Evolutionary conservation across 331 rosid genomes (phyloP).

Genomic region (Malus hybrid): DNA sequence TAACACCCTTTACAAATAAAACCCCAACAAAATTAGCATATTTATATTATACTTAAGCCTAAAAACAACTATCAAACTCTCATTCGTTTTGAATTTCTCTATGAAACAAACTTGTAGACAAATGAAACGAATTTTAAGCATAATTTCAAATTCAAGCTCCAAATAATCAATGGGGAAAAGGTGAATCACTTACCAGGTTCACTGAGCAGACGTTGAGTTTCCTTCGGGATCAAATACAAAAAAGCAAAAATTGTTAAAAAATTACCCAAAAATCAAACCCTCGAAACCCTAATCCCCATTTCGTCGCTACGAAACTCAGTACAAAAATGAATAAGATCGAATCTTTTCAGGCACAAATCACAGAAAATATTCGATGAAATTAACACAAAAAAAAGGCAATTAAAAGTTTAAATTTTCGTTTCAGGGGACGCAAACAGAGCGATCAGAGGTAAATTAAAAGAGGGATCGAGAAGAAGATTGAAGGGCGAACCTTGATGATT

Average conservation of each 20-base stretch:
- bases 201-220: conserved; percentile 97
- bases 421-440: conserved; percentile 10
- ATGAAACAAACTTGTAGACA: neutral
- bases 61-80: neutral
- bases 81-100: neutral
- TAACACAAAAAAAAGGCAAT: neutral
- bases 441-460: conserved; percentile 33
- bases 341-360: neutral
- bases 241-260: neutral
- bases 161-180: neutral
- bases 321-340: neutral
- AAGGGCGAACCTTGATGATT: conserved; percentile 75
- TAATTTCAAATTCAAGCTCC: neutral
- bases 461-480: conserved; percentile 36
- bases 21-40: neutral
- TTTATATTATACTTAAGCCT: neutral
- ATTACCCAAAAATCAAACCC: neutral
- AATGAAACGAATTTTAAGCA: no score
- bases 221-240: conserved; percentile 44
- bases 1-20: conserved; percentile 1
- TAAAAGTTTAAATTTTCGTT: neutral
- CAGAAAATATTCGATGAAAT: neutral
- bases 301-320: neutral
- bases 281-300: conserved; percentile 1
- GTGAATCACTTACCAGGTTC: conserved; percentile 64